Evolutionary conservation across 2,329 filamentous ascomycete species (phyloP).

Genomic region (Fusarium succisae): DNA sequence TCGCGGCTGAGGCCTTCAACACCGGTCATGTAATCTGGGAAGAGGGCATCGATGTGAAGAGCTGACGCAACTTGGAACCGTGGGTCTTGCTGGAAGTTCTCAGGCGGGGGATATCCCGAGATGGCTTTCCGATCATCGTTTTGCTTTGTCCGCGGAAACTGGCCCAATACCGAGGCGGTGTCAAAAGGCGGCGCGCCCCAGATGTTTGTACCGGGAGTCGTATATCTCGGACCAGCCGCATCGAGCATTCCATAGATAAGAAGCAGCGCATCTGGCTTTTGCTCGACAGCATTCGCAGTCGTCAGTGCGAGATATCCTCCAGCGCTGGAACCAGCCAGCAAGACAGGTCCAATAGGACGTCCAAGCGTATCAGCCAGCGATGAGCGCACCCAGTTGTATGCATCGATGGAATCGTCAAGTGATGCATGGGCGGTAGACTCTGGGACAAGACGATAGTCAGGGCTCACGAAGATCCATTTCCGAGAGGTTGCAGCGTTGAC

Average conservation of each 20-base stretch:
- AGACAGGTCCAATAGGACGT: conserved; percentile 10
- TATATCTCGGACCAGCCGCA: conserved; percentile 14
- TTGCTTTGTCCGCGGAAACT: conserved; percentile 6
- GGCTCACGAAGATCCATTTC: conserved; percentile 38
- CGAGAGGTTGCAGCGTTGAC: conserved; percentile 25
- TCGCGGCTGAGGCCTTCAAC: conserved; percentile 4
- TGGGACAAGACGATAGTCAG: conserved; percentile 37
- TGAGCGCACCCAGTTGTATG: conserved; percentile 32
- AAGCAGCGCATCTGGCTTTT: conserved; percentile 22
- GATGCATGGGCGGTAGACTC: conserved; percentile 33
- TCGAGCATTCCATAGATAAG: conserved; percentile 37
- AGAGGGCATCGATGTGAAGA: conserved; percentile 30
- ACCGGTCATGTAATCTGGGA: conserved; percentile 37
- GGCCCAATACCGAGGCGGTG: neutral
- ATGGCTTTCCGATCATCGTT: conserved; percentile 15
- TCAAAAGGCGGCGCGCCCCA: conserved; percentile 21
- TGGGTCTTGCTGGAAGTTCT: neutral
- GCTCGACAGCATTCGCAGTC: neutral
- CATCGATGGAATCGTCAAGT: conserved; percentile 27
- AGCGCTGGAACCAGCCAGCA: conserved; percentile 35
- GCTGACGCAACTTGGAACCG: conserved; percentile 20
- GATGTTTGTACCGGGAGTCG: conserved; percentile 20
- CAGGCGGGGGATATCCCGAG: neutral
- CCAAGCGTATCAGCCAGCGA: conserved; percentile 9
- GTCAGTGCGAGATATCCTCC: conserved; percentile 33